Conservation (phyloP, 306 rosid species). For the Geum urbanum region DNA sequence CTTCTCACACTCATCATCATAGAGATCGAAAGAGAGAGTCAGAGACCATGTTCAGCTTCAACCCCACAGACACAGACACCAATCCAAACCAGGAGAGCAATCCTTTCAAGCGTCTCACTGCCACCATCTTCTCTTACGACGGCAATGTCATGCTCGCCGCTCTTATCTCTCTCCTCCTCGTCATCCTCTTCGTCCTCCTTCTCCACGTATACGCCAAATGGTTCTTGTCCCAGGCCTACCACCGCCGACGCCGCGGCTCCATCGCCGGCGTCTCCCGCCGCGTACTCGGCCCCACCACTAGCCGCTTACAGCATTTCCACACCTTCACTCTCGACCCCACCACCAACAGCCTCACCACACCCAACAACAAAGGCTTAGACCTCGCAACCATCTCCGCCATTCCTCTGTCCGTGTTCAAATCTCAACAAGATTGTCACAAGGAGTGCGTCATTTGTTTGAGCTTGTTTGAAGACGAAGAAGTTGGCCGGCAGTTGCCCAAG, state of each 20-base stretch:
- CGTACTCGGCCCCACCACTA: slow-evolving; percentile 38
- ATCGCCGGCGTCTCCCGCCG: slow-evolving; percentile 46
- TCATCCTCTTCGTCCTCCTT: slow-evolving; percentile 81
- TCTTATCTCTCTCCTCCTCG: slow-evolving; percentile 64
- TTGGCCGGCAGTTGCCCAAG: slow-evolving; percentile 58
- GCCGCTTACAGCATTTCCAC: slow-evolving; percentile 37
- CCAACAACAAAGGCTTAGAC: slow-evolving; percentile 58
- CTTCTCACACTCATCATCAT: neutral
- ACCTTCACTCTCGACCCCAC: slow-evolving; percentile 40
- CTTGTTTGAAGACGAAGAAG: slow-evolving; percentile 56
- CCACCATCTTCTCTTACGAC: slow-evolving; percentile 63
- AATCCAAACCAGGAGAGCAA: slow-evolving; percentile 18
- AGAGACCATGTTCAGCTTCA: slow-evolving; percentile 27
- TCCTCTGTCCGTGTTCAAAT: slow-evolving; percentile 53
- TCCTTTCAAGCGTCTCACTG: slow-evolving; percentile 39
- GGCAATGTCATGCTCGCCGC: slow-evolving; percentile 84
- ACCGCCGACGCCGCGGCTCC: slow-evolving; percentile 43
- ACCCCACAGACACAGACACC: slow-evolving; percentile 23
- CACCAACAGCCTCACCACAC: slow-evolving; percentile 17
- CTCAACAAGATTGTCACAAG: slow-evolving; percentile 7
- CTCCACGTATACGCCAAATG: slow-evolving; percentile 89
- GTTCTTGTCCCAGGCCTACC: slow-evolving; percentile 63
- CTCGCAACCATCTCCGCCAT: slow-evolving; percentile 45
- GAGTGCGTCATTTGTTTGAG: slow-evolving; percentile 86
- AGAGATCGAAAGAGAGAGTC: neutral